Base-by-base conservation (phyloP, 2,329 filamentous ascomycete species). In the Capronia epimyces region DNA sequence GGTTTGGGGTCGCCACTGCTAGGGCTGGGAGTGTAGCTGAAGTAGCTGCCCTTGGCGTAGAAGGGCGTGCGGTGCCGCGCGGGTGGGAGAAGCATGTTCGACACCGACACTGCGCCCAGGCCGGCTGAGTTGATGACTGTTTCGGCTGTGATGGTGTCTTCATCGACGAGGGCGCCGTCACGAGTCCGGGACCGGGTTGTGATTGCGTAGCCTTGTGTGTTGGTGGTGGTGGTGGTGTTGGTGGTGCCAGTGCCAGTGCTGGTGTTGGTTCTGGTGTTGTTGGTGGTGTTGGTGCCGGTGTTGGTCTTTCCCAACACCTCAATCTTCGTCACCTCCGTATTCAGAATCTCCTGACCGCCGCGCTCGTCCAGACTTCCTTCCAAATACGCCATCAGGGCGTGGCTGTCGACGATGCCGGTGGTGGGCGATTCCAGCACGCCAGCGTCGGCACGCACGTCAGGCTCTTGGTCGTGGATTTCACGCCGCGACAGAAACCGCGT, bases 1-100 rank as follows among this genome's bases (percentile, higher is more conserved):
- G 90, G 81, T 34, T 71, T 75, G 0, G 89, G 90, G 1, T 65
- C n/a, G n/a, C n/a, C n/a, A n/a, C n/a, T n/a, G n/a, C n/a, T n/a
- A n/a, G n/a, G 64, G 0, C 83, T 80, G 1, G 81, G 73, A 0
- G 77, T 70, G 71, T 96, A 97, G 24, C 84, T 86, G 71, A 94
- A 97, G 73, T 98, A 98, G 54, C 88, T 91, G 1, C 93, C 93
- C 72, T 98, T 98, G 52, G 91, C 91, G 70, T 86, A 97, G 73
- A 80, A 87, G 3, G 89, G 78, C 20, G 69, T 78, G 32, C 73
- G 72, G 44, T 81, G 81, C 3, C 77, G 69, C 1, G 71, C 67
- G 0, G 71, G 60, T 0, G 84, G 82, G 0, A 88, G 75, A 31
- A 97, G 79, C 78, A 90, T 84, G 71, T 97, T 98, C 63, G 86